Conservation (phyloP, 2,329 filamentous ascomycete genomes). For the Fusarium papillatum region DNA sequence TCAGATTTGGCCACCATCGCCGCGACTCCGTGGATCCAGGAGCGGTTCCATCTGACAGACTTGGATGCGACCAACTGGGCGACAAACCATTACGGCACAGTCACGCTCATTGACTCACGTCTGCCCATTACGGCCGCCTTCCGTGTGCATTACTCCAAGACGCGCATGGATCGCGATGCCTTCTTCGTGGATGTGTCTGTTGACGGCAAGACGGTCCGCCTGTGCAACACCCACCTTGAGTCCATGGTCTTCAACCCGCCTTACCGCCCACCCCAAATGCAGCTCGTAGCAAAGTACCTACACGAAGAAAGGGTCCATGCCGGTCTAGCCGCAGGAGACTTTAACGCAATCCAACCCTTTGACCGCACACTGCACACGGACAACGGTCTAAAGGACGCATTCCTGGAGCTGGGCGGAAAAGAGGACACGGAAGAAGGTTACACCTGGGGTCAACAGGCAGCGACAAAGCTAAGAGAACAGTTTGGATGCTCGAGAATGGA, state of each 20-base stretch:
- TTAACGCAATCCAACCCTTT: constrained; percentile 70
- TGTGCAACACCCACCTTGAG: constrained; percentile 71
- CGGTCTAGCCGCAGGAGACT: constrained; percentile 65
- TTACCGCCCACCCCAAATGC: constrained; percentile 62
- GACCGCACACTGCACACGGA: constrained; percentile 62
- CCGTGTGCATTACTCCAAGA: constrained; percentile 63
- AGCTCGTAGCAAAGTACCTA: constrained; percentile 58
- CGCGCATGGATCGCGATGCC: constrained; percentile 65
- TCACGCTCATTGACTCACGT: constrained; percentile 62
- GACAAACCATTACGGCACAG: constrained; percentile 63
- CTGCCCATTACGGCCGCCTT: constrained; percentile 60
- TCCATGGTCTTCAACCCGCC: constrained; percentile 63
- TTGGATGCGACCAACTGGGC: constrained; percentile 58
- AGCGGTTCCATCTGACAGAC: constrained; percentile 63
- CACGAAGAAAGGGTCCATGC: constrained; percentile 52
- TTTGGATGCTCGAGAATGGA: constrained; percentile 69
- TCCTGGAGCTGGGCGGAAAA: constrained; percentile 62
- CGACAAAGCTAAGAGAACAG: constrained; percentile 52
- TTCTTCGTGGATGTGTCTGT: constrained; percentile 64
- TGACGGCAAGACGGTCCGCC: constrained; percentile 51
- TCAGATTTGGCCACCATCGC: constrained; percentile 60
- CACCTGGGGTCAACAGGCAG: constrained; percentile 70
- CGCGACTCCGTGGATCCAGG: constrained; percentile 59
- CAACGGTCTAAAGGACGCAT: constrained; percentile 65
- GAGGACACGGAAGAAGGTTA: constrained; percentile 65